A percentile compares a stretch with the other conserved stretches of the same genome.
phyloP scores from a whole-genome alignment of 768 basidiomycete species.

The Tubosaeta sp. region DNA sequence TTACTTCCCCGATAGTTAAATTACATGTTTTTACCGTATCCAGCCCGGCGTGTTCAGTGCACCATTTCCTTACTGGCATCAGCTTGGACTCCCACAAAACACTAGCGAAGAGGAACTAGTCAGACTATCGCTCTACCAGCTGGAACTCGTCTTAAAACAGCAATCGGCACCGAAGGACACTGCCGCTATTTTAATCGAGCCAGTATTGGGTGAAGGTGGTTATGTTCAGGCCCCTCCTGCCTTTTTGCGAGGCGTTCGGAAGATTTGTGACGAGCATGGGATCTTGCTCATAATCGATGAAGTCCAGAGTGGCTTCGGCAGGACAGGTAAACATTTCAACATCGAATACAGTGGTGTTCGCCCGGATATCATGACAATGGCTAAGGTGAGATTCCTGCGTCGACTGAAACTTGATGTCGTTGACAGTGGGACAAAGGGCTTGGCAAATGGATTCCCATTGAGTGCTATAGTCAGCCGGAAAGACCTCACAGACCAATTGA shows the following conservation, averaged over 20 bases:
- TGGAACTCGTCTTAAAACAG: slow-evolving; percentile 75
- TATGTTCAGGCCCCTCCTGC: slow-evolving; percentile 84
- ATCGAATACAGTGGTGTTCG: slow-evolving; percentile 78
- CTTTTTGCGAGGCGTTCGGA: slow-evolving; percentile 76
- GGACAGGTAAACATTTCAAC: slow-evolving; percentile 82
- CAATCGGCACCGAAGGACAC: slow-evolving; percentile 83
- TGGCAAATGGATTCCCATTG: slow-evolving; percentile 92
- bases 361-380: slow-evolving; percentile 86
- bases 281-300: slow-evolving; percentile 85
- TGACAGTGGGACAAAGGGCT: slow-evolving; percentile 42
- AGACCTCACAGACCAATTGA: slow-evolving; percentile 75
- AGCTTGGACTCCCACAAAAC: slow-evolving; percentile 53
- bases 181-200: slow-evolving; percentile 91
- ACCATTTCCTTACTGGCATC: slow-evolving; percentile 94
- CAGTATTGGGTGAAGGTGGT: slow-evolving; percentile 92
- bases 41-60: slow-evolving; percentile 81
- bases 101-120: slow-evolving; percentile 58
- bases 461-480: slow-evolving; percentile 79
- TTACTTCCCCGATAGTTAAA: not conserved
- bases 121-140: slow-evolving; percentile 66
- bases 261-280: slow-evolving; percentile 81
- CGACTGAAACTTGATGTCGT: not conserved
- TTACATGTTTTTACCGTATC: not conserved
- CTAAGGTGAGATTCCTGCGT: slow-evolving; percentile 55
- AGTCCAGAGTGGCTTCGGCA: slow-evolving; percentile 86